phyloP scores from a whole-genome alignment of 2,329 filamentous ascomycete genomes.

The Alternaria alternata region DNA sequence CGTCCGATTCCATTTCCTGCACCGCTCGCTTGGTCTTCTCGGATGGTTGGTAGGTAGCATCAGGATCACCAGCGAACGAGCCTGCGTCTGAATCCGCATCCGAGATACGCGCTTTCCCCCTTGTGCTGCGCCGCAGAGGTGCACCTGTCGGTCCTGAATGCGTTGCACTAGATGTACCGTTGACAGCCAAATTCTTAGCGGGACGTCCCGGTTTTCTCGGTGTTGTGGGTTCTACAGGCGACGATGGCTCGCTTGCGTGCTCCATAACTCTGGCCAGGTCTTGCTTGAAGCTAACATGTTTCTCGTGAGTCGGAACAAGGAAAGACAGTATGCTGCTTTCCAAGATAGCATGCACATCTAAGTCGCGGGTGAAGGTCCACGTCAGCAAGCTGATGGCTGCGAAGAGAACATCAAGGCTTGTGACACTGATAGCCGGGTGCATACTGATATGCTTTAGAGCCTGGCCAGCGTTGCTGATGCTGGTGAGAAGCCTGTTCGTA shows the following conservation, averaged over 20 bases:
- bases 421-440: slow-evolving; percentile 66
- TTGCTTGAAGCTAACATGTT: slow-evolving; percentile 37
- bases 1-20: slow-evolving; percentile 42
- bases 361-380: slow-evolving; percentile 65
- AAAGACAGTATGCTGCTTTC: slow-evolving; percentile 44
- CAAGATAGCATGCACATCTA: slow-evolving; percentile 62
- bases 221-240: slow-evolving; percentile 20
- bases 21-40: slow-evolving; percentile 31
- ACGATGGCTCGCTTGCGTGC: slow-evolving; percentile 10
- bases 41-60: slow-evolving; percentile 39
- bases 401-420: slow-evolving; percentile 67
- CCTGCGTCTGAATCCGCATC: slow-evolving; percentile 37
- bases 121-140: slow-evolving; percentile 31
- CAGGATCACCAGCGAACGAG: slow-evolving; percentile 23
- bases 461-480: slow-evolving; percentile 40
- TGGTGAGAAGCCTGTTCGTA: slow-evolving; percentile 38
- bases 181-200: slow-evolving; percentile 34
- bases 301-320: slow-evolving; percentile 34
- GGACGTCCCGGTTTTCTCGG: slow-evolving; percentile 40
- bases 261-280: slow-evolving; percentile 20
- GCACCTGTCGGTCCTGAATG: slow-evolving; percentile 14
- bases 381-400: slow-evolving; percentile 62
- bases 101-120: slow-evolving; percentile 19
- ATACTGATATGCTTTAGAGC: slow-evolving; percentile 60
- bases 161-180: slow-evolving; percentile 20